phyloP scores from a whole-genome alignment of 352 stramenopile species.

The Thraustochytrium striatum region DNA sequence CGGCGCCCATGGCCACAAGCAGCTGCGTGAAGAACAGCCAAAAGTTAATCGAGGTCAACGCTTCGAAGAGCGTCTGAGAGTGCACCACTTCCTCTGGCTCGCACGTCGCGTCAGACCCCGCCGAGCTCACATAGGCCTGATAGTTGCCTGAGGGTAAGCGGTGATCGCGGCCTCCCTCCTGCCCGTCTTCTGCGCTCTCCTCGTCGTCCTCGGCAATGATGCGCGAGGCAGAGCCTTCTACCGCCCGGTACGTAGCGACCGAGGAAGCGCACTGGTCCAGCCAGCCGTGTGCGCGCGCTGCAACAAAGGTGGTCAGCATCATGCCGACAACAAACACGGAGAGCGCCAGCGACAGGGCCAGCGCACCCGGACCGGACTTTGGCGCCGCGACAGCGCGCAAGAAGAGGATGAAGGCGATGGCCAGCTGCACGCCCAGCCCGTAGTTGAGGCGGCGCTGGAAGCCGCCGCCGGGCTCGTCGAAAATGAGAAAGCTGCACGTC shows the following conservation, averaged over 20 bases:
- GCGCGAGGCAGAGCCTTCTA: not conserved
- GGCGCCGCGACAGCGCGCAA: not conserved
- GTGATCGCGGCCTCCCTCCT: no score
- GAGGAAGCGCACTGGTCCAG: not conserved
- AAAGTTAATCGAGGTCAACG: not conserved
- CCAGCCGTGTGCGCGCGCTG: not conserved
- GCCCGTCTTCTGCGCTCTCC: not conserved
- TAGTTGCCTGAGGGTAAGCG: no score
- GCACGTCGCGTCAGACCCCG: no score
- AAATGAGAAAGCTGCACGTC: no score
- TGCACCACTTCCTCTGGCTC: no score
- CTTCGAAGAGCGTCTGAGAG: not conserved
- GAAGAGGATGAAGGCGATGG: slow-evolving; percentile 15
- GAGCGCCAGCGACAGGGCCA: not conserved
- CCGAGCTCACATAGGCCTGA: no score
- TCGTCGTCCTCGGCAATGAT: not conserved
- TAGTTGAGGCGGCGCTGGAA: not conserved
- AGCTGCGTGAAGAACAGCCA: slow-evolving; percentile 28
- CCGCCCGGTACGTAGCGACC: not conserved
- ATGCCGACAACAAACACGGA: not conserved
- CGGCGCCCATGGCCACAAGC: slow-evolving; percentile 10
- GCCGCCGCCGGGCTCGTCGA: not conserved
- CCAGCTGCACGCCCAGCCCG: not conserved
- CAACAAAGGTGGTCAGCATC: not conserved
- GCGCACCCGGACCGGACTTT: not conserved